Percentiles rank a stretch among this genome's conserved stretches.
Evolutionary conservation across 2,329 filamentous ascomycete species (phyloP).

Genomic region (Trichothecium sympodiale): DNA sequence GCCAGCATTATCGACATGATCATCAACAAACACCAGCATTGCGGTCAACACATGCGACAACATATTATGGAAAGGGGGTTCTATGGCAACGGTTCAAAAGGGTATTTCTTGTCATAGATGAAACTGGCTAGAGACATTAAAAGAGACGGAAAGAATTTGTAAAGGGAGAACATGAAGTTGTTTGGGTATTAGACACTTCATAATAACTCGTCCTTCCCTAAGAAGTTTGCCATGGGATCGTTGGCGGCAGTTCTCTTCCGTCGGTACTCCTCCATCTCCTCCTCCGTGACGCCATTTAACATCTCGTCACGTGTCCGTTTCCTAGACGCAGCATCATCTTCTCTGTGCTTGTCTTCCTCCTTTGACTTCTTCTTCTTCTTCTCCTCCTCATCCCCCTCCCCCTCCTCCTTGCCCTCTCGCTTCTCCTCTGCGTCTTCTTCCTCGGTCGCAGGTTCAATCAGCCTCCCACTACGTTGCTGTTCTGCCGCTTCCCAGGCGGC

Average conservation of each 20-base stretch:
- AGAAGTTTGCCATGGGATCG: constrained; percentile 77
- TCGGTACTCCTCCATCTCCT: constrained; percentile 78
- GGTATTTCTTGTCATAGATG: too few relatives aligned
- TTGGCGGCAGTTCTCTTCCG: constrained; percentile 61
- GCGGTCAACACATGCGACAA: too few relatives aligned
- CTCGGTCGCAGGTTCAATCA: constrained; percentile 19
- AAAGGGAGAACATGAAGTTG: too few relatives aligned
- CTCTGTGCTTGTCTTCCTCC: constrained; percentile 15
- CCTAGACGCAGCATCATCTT: constrained; percentile 25
- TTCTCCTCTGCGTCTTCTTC: too few relatives aligned
- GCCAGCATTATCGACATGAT: too few relatives aligned
- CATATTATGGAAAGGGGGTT: too few relatives aligned
- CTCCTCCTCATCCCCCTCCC: constrained; percentile 12
- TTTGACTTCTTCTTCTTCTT: constrained; percentile 15
- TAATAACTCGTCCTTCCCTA: constrained; percentile 61
- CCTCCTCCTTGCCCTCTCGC: too few relatives aligned
- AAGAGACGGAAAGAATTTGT: too few relatives aligned
- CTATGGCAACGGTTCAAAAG: too few relatives aligned
- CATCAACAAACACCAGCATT: too few relatives aligned
- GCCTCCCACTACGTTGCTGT: constrained; percentile 37
- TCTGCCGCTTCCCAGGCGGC: constrained; percentile 70
- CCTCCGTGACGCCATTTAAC: constrained; percentile 66
- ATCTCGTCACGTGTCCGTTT: constrained; percentile 74
- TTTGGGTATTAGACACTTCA: constrained; percentile 21
- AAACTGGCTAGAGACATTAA: too few relatives aligned